These are phyloP conservation scores for Apiotrichum mycotoxinovorans DNA, from an alignment of 1,284 basidiomycete species.

Conservation along the genomic window DNA sequence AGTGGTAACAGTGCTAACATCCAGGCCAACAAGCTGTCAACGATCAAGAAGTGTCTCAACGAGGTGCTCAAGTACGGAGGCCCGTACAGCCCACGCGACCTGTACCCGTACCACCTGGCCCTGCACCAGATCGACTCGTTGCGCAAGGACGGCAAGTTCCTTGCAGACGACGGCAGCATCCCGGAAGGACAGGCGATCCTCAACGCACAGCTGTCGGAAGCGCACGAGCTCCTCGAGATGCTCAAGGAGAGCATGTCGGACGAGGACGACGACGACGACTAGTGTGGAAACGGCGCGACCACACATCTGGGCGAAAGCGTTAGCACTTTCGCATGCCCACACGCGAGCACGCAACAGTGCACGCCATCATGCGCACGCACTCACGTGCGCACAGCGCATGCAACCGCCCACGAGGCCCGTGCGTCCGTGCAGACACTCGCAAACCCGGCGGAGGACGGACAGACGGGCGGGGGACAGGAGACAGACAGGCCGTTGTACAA, in stretches of 20 bases:
- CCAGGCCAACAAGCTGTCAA: conserved; percentile 87
- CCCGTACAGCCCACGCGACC: conserved; percentile 87
- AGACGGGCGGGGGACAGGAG: neutral
- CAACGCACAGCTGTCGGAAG: conserved; percentile 92
- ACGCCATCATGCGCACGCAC: too few species aligned
- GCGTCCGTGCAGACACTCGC: neutral
- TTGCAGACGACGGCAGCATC: conserved; percentile 64
- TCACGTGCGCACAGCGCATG: too few species aligned
- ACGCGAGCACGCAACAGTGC: neutral
- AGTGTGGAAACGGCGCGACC: neutral
- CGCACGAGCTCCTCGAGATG: conserved; percentile 92
- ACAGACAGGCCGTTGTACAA: conserved; percentile 1
- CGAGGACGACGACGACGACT: conserved; percentile 41
- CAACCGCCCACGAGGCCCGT: too few species aligned
- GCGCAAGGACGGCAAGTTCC: conserved; percentile 88
- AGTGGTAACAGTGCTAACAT: conserved; percentile 5
- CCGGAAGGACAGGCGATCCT: conserved; percentile 97
- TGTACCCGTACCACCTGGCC: conserved; percentile 96
- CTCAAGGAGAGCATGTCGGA: conserved; percentile 49
- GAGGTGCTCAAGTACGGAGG: conserved; percentile 97
- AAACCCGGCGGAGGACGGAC: neutral
- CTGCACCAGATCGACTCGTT: conserved; percentile 92
- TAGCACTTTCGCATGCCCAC: too few species aligned
- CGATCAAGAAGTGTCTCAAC: conserved; percentile 92
- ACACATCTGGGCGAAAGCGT: too few species aligned